Evolutionary conservation across 768 basidiomycete species (phyloP).

Genomic region (Ramaria rubella): DNA sequence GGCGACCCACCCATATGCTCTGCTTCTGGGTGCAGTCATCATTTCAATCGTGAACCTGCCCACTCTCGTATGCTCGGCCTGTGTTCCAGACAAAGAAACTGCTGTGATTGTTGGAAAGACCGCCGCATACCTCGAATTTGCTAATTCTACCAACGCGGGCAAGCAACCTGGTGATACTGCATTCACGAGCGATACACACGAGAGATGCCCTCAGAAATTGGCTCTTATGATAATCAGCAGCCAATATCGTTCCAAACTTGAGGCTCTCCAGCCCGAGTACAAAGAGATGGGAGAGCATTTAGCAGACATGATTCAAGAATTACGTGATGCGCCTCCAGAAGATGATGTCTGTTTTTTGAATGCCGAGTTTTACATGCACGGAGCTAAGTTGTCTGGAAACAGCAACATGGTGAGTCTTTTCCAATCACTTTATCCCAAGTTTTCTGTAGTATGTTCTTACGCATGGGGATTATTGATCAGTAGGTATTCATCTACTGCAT

Average conservation of each 20-base stretch:
- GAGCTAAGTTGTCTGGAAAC: not conserved
- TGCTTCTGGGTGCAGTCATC: not conserved
- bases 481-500: conserved; percentile 10
- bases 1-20: not conserved
- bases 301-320: conserved; percentile 5
- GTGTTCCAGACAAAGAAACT: not conserved
- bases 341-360: conserved; percentile 10
- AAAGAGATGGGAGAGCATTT: conserved; percentile 9
- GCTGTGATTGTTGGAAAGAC: conserved; percentile 5
- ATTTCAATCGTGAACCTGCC: not conserved
- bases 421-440: not conserved
- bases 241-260: conserved; percentile 1
- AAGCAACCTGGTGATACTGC: conserved; percentile 8
- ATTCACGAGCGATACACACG: not conserved
- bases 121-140: conserved; percentile 10
- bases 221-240: conserved; percentile 11
- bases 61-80: not conserved
- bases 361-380: conserved; percentile 10
- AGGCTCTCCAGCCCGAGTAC: conserved; percentile 4
- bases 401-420: conserved; percentile 3
- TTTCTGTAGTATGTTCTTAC: not conserved
- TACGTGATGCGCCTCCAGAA: conserved; percentile 6
- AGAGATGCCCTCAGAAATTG: not conserved
- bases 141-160: not conserved
- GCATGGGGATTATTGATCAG: not conserved